Conservation (phyloP, 1,139 yeast genomes). For the Pichia sp. region DNA sequence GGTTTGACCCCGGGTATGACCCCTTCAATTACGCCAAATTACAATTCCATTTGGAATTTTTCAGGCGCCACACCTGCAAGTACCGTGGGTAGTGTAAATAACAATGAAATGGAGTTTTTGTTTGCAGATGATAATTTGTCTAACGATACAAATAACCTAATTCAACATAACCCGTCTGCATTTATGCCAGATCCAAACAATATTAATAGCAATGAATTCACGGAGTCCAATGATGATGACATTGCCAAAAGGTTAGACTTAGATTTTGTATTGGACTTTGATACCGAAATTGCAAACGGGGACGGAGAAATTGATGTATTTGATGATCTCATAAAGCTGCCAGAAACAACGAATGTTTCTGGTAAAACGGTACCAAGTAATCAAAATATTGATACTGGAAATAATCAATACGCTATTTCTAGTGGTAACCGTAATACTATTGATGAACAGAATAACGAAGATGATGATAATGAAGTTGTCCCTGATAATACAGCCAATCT, state of each 20-base stretch:
- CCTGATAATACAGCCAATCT: slow-evolving; percentile 44
- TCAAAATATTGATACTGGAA: background rate
- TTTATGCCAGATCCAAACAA: background rate
- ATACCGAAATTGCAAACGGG: slow-evolving; percentile 9
- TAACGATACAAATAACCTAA: slow-evolving; percentile 3
- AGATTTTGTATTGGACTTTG: slow-evolving; percentile 1
- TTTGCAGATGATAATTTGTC: slow-evolving; percentile 33
- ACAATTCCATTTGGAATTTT: slow-evolving; percentile 13
- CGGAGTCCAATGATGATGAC: background rate
- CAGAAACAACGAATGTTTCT: background rate
- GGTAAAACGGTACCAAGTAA: background rate
- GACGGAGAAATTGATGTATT: slow-evolving; percentile 8
- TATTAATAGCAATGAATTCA: background rate
- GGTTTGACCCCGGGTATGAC: background rate
- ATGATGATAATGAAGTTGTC: slow-evolving; percentile 33
- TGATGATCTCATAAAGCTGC: slow-evolving; percentile 10
- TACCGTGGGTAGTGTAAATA: background rate
- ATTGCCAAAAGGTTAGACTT: background rate
- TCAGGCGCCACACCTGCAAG: background rate
- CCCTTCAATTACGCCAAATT: background rate
- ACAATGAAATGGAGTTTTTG: slow-evolving; percentile 17
- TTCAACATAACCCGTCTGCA: slow-evolving; percentile 9
- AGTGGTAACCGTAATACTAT: background rate
- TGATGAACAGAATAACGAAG: slow-evolving; percentile 8
- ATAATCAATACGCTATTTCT: background rate